A percentile compares a stretch with the other conserved stretches of the same genome.
These are phyloP conservation scores for Triticum urartu DNA, from an alignment of 176 grass and related monocot genomes.

Conservation along the genomic window DNA sequence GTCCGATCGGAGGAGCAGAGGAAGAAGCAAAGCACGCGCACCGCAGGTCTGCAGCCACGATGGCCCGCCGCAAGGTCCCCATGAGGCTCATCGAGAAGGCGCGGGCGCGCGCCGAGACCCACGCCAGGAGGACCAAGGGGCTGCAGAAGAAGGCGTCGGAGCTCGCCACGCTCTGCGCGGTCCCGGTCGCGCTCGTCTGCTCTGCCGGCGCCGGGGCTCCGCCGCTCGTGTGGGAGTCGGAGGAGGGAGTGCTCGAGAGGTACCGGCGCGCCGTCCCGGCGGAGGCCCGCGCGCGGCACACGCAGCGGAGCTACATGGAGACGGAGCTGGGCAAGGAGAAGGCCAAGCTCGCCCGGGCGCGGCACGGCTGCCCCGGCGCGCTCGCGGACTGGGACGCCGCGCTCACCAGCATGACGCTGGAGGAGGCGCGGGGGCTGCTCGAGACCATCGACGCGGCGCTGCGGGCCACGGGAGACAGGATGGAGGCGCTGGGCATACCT, in stretches of 20 bases:
- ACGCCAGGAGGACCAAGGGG: not conserved
- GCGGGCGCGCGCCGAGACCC: not conserved
- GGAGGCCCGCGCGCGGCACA: slow-evolving; percentile 14
- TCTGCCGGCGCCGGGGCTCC: not conserved
- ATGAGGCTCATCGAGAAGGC: not conserved
- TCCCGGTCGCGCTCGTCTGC: slow-evolving; percentile 29
- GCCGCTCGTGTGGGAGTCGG: slow-evolving; percentile 25
- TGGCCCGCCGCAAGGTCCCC: not conserved
- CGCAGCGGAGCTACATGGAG: not conserved
- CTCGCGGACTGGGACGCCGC: slow-evolving; percentile 15
- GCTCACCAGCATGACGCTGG: not conserved
- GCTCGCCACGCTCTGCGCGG: slow-evolving; percentile 26
- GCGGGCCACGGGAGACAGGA: not conserved
- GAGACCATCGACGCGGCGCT: not conserved
- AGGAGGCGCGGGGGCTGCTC: not conserved
- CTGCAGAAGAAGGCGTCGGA: slow-evolving; percentile 10
- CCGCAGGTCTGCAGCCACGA: not conserved
- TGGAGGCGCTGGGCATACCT: not conserved
- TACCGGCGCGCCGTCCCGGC: slow-evolving; percentile 20
- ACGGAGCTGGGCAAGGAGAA: not conserved
- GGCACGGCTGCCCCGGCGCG: not conserved
- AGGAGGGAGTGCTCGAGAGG: slow-evolving; percentile 14
- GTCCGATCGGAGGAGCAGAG: not conserved
- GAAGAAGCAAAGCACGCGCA: not conserved
- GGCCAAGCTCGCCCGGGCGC: slow-evolving; percentile 29